Base-by-base conservation (phyloP, 2,329 filamentous ascomycete species). In the Cercospora canescens region DNA sequence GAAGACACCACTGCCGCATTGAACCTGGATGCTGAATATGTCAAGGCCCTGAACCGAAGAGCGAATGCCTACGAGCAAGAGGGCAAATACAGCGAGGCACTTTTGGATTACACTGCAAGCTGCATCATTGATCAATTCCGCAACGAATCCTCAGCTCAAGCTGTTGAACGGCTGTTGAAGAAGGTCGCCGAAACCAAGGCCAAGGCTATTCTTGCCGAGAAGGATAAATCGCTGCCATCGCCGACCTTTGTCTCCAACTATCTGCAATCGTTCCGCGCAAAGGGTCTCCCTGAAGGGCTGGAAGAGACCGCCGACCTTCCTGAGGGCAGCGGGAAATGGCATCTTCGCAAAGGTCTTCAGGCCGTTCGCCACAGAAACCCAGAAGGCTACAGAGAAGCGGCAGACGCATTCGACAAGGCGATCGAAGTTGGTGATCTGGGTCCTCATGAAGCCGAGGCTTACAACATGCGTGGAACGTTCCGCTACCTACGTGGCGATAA, bases 71-170 rank as follows among this genome's bases (percentile, higher is more conserved):
- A 98, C 81, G 95, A 99, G 82, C 91, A 97, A 79, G 88, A 95
- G 52, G 90, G 90, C 75, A 91, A 90, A 81, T 97, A 91, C 84
- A 95, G 93, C 79, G 94, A 98, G 78, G 94, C 95, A 54, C 89
- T 99, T 8, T 87, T 99, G 70, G 95, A 99, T 82, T 98, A 96
- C 83, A 99, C 95, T 8, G 95, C 95, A 65, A 97, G 94, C 82
- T 99, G 95, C 83, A 99, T 99, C 79, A 97, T 99, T 78, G 95
- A 99, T 79, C 91, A 91, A 69, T 99, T 99, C 86, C 91, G 92
- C 82, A 98, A 95, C 79, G 91, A 97, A 75, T 85, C 87, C 68
- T 96, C 92, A 76, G 93, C 94, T 26, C 89, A 94, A 79, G 89
- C 93, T 52, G 94, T 99, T 9, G 95, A 99, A 84, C 86, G 94